Evolutionary conservation across 768 basidiomycete species (phyloP).

Genomic region (Hemileccinum impolitum): DNA sequence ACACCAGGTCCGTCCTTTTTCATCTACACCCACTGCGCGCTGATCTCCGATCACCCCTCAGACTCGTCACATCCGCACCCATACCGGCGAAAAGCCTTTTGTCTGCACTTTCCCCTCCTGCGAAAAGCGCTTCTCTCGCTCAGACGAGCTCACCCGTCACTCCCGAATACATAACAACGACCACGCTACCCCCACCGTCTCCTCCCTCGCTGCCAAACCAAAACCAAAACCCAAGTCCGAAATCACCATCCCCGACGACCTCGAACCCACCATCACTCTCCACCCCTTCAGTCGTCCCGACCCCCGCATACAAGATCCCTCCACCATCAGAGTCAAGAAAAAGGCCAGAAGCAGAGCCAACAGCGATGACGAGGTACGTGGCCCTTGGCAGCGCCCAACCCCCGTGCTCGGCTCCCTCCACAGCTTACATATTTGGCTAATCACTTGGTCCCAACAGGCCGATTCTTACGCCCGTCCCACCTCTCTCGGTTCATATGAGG

Average conservation of each 20-base stretch:
- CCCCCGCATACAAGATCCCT: conserved; percentile 19
- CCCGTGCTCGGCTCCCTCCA: conserved; percentile 24
- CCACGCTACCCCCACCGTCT: conserved; percentile 26
- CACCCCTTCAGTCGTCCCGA: conserved; percentile 24
- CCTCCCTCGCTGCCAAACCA: conserved; percentile 23
- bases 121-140: conserved; percentile 96
- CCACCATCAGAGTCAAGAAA: conserved; percentile 54
- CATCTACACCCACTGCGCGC: conserved; percentile 9
- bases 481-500: conserved; percentile 44
- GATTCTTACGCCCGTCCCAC: conserved; percentile 61
- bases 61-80: conserved; percentile 97
- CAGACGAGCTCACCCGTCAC: conserved; percentile 97
- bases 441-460: conserved; percentile 32
- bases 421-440: conserved; percentile 28
- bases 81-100: conserved; percentile 98
- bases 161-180: conserved; percentile 86
- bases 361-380: conserved; percentile 79
- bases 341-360: conserved; percentile 77
- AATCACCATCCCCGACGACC: conserved; percentile 22
- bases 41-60: conserved; percentile 33
- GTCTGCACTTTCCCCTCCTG: conserved; percentile 89
- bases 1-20: conserved; percentile 68
- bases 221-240: conserved; percentile 31
- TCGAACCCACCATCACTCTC: conserved; percentile 24
- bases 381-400: conserved; percentile 1